Base-by-base conservation (phyloP, 768 basidiomycete genomes). In the Mycena chlorophos region DNA sequence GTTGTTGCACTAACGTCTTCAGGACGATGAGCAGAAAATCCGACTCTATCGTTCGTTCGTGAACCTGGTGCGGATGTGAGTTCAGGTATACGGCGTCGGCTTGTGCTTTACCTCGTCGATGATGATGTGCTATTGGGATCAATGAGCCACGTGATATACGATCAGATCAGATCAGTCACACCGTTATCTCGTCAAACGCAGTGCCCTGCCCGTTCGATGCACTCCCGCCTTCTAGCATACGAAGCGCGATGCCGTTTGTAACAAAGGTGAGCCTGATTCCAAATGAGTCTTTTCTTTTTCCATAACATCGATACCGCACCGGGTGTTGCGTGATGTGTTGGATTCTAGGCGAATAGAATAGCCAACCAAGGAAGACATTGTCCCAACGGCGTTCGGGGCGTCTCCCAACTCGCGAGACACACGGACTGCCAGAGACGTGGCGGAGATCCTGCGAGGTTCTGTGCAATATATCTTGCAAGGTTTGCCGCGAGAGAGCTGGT, bases 1-100 rank as follows among this genome's bases (percentile, higher is more conserved):
- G 81, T 59, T 87, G 83, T 52, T 79, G 72, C 49, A 97, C 70
- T 29, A 98, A 73, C 16, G 89, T 86, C 70, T 92, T 94, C 51
- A 99, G 78, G 4, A 98, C 92, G 61, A 98, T 93, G 28, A 99
- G 77, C 28, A 99, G 80, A 73, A 99, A 99, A 70, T 98, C 96
- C 0, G 93, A 95, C 67, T 99, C 96, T 62, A 99, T 97, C 5
- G 88, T 92, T 20, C 96, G 87, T 74, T 99, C 96, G 65, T 99
- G 96, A 45, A 97, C 92, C 86, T 89, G 60, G 13, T 40, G 20
- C n/a, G 14, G n/a, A 27, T 55, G n/a, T n/a, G n/a, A n/a, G n/a
- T n/a, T n/a, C n/a, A n/a, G n/a, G n/a, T n/a, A n/a, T n/a, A n/a
- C n/a, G n/a, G n/a, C n/a, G n/a, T n/a, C n/a, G n/a, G n/a, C 28